phyloP scores from a whole-genome alignment of 1,284 basidiomycete species.

The Gomphus sp. region DNA sequence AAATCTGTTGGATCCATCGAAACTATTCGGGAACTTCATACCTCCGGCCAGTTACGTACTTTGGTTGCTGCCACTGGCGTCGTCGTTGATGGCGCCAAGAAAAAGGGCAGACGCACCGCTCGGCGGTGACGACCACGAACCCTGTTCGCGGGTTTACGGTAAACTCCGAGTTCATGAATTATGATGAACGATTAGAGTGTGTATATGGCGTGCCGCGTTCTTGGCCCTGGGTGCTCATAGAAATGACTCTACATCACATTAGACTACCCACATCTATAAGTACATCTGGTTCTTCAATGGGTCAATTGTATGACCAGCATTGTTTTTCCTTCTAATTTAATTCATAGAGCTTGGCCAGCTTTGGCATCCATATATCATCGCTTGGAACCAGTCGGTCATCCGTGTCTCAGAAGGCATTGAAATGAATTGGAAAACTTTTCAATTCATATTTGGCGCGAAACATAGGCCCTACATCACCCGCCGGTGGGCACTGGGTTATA shows the following conservation, averaged over 20 bases:
- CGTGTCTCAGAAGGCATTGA: too few relatives aligned
- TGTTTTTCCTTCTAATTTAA: neutral
- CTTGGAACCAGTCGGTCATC: too few relatives aligned
- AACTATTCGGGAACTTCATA: conserved; percentile 43
- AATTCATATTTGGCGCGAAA: too few relatives aligned
- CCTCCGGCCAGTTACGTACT: conserved; percentile 42
- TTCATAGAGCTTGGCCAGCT: too few relatives aligned
- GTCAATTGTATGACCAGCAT: neutral
- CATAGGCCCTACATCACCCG: too few relatives aligned
- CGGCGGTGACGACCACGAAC: neutral
- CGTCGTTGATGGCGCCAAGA: conserved; percentile 42
- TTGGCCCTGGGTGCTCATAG: neutral
- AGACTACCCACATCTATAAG: neutral
- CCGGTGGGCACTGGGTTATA: too few relatives aligned
- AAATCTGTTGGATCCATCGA: conserved; percentile 45
- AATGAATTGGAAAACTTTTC: too few relatives aligned
- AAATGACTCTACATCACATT: neutral
- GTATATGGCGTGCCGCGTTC: neutral
- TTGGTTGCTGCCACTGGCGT: conserved; percentile 51
- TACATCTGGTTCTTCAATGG: neutral
- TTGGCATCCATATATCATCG: too few relatives aligned
- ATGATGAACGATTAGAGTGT: neutral
- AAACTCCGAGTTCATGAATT: neutral
- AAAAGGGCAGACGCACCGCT: conserved; percentile 18
- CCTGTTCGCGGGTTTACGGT: neutral